Percentiles rank a stretch among this genome's conserved stretches.
These are phyloP conservation scores for Diaporthe vaccinii DNA, from an alignment of 2,329 filamentous ascomycete species.

Conservation along the genomic window DNA sequence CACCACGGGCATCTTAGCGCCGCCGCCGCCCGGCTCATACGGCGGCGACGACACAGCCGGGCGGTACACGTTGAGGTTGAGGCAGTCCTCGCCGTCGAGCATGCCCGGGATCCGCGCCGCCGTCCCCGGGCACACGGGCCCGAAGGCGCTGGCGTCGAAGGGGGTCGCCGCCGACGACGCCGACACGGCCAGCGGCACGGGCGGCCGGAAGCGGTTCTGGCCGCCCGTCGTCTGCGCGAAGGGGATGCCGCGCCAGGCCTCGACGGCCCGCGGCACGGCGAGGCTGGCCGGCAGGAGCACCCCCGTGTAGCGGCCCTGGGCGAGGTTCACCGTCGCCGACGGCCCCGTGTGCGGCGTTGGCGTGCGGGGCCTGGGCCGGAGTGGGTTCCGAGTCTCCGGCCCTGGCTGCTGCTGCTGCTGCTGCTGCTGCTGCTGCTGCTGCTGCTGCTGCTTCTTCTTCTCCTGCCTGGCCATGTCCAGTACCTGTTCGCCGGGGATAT, in stretches of 20 bases:
- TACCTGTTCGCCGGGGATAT: neutral
- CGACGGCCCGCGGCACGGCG: constrained; percentile 56
- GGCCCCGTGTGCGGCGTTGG: constrained; percentile 34
- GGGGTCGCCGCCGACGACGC: constrained; percentile 37
- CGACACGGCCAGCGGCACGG: constrained; percentile 50
- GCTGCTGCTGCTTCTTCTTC: neutral
- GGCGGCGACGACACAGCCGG: constrained; percentile 45
- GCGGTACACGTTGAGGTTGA: constrained; percentile 66
- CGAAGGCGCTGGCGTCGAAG: constrained; percentile 53
- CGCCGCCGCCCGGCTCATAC: constrained; percentile 34
- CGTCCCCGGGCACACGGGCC: constrained; percentile 54
- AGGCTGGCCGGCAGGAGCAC: constrained; percentile 48
- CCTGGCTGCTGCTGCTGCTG: neutral
- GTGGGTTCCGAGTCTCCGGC: constrained; percentile 11
- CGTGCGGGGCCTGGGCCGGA: constrained; percentile 27
- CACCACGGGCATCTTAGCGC: constrained; percentile 60
- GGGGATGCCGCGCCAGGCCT: constrained; percentile 64
- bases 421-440: too few species aligned
- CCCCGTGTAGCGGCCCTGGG: constrained; percentile 58
- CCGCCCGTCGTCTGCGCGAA: constrained; percentile 59
- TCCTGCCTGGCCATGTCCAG: constrained; percentile 29
- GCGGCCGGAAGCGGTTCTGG: constrained; percentile 61
- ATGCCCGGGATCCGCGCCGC: constrained; percentile 47
- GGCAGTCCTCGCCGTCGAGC: constrained; percentile 62
- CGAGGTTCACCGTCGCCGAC: constrained; percentile 48